Percentiles rank a stretch among this genome's conserved stretches.
Conservation (phyloP, 2,329 filamentous ascomycete genomes). For the Talaromyces sp. region DNA sequence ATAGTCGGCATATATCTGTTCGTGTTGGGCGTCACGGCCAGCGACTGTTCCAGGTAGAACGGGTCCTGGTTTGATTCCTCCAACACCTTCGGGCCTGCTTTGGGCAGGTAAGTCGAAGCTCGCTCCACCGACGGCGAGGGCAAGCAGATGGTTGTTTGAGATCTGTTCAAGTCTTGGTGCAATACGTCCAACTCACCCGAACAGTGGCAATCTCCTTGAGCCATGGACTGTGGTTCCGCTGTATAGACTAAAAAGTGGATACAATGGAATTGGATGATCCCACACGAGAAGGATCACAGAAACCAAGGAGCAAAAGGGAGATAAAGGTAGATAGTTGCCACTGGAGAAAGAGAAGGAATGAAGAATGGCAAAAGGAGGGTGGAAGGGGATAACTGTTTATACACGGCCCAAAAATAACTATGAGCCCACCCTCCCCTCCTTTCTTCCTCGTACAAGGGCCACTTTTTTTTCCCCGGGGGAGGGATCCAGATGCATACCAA, state of each 20-base stretch:
- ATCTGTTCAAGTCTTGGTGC: constrained; percentile 34
- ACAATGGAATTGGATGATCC: constrained; percentile 7
- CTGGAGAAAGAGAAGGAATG: constrained; percentile 16
- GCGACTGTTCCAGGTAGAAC: constrained; percentile 43
- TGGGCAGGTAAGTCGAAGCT: constrained; percentile 35
- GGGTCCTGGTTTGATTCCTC: constrained; percentile 43
- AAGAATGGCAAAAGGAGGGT: constrained; percentile 21
- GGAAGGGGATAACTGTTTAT: constrained; percentile 42
- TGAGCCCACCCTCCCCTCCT: constrained; percentile 2
- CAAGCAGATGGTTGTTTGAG: constrained; percentile 33
- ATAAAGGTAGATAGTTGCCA: constrained; percentile 6
- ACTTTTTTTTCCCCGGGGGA: constrained; percentile 16
- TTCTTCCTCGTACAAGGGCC: constrained; percentile 23
- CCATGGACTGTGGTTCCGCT: constrained; percentile 40
- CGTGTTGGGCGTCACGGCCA: constrained; percentile 32
- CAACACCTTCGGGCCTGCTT: constrained; percentile 26
- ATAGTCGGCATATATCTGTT: constrained; percentile 27
- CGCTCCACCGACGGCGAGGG: constrained; percentile 33
- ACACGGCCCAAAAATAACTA: constrained; percentile 33
- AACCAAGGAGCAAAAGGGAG: neutral
- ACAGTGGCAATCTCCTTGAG: constrained; percentile 36
- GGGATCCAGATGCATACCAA: constrained; percentile 39
- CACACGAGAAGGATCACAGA: constrained; percentile 12
- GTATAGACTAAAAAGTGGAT: constrained; percentile 10
- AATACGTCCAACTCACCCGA: constrained; percentile 38